Evolutionary conservation across 2,329 filamentous ascomycete species (phyloP).

Genomic region (Hymenoscyphus albidus): DNA sequence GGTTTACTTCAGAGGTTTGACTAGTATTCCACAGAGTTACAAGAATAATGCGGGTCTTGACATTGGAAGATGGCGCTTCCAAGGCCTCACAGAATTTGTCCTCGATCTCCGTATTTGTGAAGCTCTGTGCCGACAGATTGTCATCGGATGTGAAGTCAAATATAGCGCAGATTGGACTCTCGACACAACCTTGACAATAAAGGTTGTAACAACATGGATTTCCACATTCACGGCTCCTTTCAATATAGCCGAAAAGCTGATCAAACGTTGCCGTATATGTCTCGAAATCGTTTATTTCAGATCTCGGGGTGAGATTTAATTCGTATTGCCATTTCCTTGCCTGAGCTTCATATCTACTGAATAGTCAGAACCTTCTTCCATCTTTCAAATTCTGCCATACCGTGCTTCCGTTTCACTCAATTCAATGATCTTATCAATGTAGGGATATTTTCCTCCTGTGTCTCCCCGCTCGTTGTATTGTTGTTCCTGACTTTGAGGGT

Average conservation of each 20-base stretch:
- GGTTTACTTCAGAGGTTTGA: no score
- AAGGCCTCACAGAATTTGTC: background rate
- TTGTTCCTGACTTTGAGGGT: background rate
- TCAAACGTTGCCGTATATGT: background rate
- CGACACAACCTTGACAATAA: background rate
- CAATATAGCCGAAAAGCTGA: background rate
- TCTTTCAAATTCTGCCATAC: background rate
- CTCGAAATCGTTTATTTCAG: no score
- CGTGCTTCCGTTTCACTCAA: background rate
- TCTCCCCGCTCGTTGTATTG: background rate
- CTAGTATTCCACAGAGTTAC: background rate
- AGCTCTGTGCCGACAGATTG: background rate
- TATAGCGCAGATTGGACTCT: background rate
- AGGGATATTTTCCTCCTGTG: background rate
- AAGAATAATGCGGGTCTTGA: background rate
- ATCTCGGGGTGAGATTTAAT: background rate
- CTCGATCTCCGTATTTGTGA: background rate
- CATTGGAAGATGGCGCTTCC: background rate
- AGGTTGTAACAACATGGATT: no score
- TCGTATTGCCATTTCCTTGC: background rate
- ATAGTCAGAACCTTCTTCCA: no score
- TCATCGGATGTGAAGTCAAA: background rate
- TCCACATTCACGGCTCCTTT: no score
- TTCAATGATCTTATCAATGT: background rate
- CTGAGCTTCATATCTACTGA: background rate